Percentiles rank a stretch among this genome's conserved stretches.
These are phyloP conservation scores for Solanum bulbocastanum DNA, from an alignment of 257 asterid genomes.

Conservation along the genomic window DNA sequence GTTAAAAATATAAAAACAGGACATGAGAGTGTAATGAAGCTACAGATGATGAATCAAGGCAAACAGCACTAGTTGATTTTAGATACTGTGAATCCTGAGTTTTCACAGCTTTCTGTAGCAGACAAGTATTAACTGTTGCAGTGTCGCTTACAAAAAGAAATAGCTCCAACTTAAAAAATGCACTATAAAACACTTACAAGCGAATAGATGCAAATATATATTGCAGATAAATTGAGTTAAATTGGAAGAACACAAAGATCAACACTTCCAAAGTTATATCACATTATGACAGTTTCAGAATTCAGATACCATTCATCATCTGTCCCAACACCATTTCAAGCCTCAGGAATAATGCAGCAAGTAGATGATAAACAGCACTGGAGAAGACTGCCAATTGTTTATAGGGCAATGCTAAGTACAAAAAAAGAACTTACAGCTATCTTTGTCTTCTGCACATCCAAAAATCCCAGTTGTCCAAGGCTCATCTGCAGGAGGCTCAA, in stretches of 20 bases:
- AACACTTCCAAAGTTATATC: not conserved
- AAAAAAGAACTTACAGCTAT: constrained; percentile 62
- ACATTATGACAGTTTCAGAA: not conserved
- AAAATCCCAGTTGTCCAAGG: constrained; percentile 94
- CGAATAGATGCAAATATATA: not conserved
- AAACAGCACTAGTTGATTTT: not conserved
- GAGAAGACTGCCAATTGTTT: not conserved
- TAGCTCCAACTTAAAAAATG: not conserved
- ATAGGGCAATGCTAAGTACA: not conserved
- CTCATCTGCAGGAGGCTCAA: constrained; percentile 85
- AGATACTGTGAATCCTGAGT: not conserved
- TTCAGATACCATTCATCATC: not conserved
- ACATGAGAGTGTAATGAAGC: not conserved
- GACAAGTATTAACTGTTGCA: not conserved
- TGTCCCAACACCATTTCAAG: not conserved
- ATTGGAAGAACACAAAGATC: not conserved
- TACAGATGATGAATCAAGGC: not conserved
- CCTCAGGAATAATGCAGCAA: not conserved
- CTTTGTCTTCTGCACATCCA: constrained; percentile 72
- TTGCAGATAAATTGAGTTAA: not conserved
- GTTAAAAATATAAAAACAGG: not conserved
- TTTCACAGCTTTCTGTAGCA: not conserved
- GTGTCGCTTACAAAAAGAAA: not conserved
- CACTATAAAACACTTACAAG: not conserved
- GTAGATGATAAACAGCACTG: not conserved